Percentiles rank a stretch among this genome's conserved stretches.
Conservation (phyloP, 139 green algal species). For the Monoraphidium neglectum region DNA sequence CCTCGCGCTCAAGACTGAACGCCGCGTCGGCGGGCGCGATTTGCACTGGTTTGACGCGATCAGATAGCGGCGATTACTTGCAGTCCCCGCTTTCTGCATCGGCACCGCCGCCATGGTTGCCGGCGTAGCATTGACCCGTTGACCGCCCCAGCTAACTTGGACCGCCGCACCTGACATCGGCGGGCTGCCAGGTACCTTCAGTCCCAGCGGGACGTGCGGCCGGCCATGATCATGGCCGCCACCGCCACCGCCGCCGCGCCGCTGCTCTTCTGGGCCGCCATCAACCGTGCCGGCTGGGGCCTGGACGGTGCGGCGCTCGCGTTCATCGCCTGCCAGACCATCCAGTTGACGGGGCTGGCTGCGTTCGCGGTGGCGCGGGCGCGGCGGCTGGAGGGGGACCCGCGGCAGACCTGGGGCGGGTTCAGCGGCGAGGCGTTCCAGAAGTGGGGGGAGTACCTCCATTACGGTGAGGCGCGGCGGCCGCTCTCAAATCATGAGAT, state of each 20-base stretch:
- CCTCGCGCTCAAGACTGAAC: no score
- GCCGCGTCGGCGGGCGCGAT: no score
- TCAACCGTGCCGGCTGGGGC: conserved; percentile 39
- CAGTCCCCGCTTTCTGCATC: no score
- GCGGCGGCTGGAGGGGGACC: background rate
- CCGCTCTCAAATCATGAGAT: no score
- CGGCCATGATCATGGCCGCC: conserved; percentile 30
- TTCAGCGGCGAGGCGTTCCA: conserved; percentile 36
- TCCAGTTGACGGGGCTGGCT: conserved; percentile 7
- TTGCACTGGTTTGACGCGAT: no score
- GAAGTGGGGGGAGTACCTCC: conserved; percentile 50
- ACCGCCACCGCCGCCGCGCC: conserved; percentile 7
- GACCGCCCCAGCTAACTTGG: no score
- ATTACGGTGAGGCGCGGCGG: background rate
- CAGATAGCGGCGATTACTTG: no score
- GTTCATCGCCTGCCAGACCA: conserved; percentile 40
- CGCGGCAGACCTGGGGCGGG: conserved; percentile 58
- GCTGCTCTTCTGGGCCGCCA: conserved; percentile 35
- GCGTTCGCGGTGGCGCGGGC: conserved; percentile 9
- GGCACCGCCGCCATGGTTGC: no score
- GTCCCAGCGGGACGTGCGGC: conserved; percentile 49
- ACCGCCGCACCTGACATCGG: no score
- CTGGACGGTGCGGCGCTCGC: conserved; percentile 70
- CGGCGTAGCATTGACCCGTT: no score
- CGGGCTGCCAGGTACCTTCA: conserved; percentile 62